Evolutionary conservation across 2,329 filamentous ascomycete genomes (phyloP).

Genomic region (Hirsutella thompsonii): DNA sequence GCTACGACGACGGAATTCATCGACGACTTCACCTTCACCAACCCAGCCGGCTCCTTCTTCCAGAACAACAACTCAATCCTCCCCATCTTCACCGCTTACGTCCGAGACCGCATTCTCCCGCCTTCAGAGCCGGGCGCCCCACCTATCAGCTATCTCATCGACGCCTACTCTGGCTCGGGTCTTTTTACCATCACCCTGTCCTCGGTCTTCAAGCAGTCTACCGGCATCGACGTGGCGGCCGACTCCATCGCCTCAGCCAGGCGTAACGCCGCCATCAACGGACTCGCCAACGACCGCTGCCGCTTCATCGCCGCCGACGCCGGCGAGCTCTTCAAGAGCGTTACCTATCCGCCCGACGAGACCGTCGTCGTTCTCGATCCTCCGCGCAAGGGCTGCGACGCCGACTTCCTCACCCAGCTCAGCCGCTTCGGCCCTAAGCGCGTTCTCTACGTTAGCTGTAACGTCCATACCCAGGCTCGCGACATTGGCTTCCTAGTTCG

Average conservation of each 20-base stretch:
- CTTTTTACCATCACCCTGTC: conserved; percentile 95
- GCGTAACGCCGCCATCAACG: conserved; percentile 67
- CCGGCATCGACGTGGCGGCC: conserved; percentile 81
- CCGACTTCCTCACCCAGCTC: conserved; percentile 70
- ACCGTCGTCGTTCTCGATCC: conserved; percentile 94
- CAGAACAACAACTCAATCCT: conserved; percentile 99
- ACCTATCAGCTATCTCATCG: conserved; percentile 72
- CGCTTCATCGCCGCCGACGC: conserved; percentile 87
- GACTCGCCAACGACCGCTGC: conserved; percentile 52
- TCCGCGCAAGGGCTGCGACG: conserved; percentile 90
- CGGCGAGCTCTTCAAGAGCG: conserved; percentile 63
- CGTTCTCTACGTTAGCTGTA: conserved; percentile 91
- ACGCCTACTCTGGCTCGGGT: conserved; percentile 94
- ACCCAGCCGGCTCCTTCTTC: conserved; percentile 91
- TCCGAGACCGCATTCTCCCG: conserved; percentile 65
- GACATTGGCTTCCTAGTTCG: conserved; percentile 82
- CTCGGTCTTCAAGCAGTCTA: conserved; percentile 66
- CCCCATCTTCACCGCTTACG: conserved; percentile 71
- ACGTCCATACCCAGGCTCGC: conserved; percentile 92
- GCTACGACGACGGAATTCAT: conserved; percentile 79
- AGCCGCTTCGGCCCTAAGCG: conserved; percentile 63
- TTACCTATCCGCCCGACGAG: conserved; percentile 61
- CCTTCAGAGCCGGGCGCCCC: conserved; percentile 19
- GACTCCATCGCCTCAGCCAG: conserved; percentile 68
- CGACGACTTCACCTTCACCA: conserved; percentile 72